These are phyloP conservation scores for Dactylellina cionopaga DNA, from an alignment of 2,329 filamentous ascomycete genomes.

Conservation along the genomic window DNA sequence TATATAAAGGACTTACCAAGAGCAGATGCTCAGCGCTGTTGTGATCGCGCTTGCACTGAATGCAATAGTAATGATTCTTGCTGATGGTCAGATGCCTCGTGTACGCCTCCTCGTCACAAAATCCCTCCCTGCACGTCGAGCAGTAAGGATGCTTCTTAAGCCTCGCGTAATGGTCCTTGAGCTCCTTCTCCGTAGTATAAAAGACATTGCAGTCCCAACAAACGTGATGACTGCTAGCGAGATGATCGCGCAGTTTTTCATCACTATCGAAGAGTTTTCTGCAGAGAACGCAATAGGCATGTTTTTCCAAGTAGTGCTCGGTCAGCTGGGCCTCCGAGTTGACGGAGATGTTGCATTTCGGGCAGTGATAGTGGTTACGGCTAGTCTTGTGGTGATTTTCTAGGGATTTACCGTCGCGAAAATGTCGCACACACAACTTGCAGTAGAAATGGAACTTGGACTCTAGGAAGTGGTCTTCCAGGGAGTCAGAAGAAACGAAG, in stretches of 20 bases:
- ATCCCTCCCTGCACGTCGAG: conserved; percentile 32
- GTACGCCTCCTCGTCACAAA: conserved; percentile 34
- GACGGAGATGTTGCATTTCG: conserved; percentile 42
- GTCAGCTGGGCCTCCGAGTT: conserved; percentile 37
- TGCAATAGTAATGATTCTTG: conserved; percentile 48
- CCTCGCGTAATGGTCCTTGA: conserved; percentile 41
- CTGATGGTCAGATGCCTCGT: conserved; percentile 42
- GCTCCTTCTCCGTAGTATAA: conserved; percentile 47
- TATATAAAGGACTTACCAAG: conserved; percentile 14
- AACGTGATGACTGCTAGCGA: conserved; percentile 34
- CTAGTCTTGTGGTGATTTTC: conserved; percentile 51
- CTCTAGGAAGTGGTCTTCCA: conserved; percentile 49
- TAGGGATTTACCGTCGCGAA: conserved; percentile 39
- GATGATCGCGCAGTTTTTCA: conserved; percentile 34
- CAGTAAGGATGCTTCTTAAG: conserved; percentile 49
- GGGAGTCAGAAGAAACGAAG: conserved; percentile 36
- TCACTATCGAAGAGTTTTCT: conserved; percentile 42
- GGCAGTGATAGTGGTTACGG: conserved; percentile 36
- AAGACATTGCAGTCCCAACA: conserved; percentile 52
- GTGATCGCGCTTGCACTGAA: conserved; percentile 50
- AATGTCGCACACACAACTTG: conserved; percentile 43
- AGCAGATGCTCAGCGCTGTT: conserved; percentile 45
- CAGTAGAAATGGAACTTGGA: conserved; percentile 51
- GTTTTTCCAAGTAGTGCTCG: conserved; percentile 46
- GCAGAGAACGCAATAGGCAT: conserved; percentile 45